A percentile compares a stretch with the other conserved stretches of the same genome.
These are phyloP conservation scores for Monsonia emarginata DNA, from an alignment of 441 rosid genomes.

Conservation along the genomic window DNA sequence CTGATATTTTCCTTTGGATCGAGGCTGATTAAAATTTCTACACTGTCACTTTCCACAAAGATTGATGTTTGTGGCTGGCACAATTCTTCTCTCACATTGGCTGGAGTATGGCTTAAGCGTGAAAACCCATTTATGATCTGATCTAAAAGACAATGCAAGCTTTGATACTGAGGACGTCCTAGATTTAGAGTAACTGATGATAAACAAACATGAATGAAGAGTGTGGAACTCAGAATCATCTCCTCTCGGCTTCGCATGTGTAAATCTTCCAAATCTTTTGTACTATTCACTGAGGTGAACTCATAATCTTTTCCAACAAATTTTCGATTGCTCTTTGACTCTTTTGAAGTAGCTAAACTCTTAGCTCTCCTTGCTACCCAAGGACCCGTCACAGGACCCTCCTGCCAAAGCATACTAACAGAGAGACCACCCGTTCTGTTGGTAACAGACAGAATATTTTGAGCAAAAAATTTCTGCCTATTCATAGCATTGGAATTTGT, in stretches of 20 bases:
- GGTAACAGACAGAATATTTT: slow-evolving; percentile 45
- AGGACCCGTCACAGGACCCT: slow-evolving; percentile 50
- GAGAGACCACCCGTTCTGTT: slow-evolving; percentile 40
- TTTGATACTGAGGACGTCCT: slow-evolving; percentile 39
- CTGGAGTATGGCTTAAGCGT: slow-evolving; percentile 22
- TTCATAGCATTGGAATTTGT: slow-evolving; percentile 19
- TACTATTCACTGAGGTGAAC: slow-evolving; percentile 55
- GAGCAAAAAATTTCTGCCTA: slow-evolving; percentile 37
- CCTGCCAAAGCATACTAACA: slow-evolving; percentile 72
- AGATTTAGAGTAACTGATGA: slow-evolving; percentile 40
- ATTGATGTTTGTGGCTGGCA: slow-evolving; percentile 48
- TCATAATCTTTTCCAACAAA: slow-evolving; percentile 47
- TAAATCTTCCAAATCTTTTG: slow-evolving; percentile 46
- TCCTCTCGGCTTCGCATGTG: slow-evolving; percentile 49
- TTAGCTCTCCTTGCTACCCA: slow-evolving; percentile 73
- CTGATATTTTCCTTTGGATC: slow-evolving; percentile 38
- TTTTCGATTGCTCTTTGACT: slow-evolving; percentile 37
- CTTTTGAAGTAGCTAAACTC: slow-evolving; percentile 55
- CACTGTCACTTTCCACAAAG: slow-evolving; percentile 62
- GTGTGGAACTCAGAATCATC: slow-evolving; percentile 56
- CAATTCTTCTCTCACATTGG: slow-evolving; percentile 23
- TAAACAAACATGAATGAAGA: slow-evolving; percentile 47
- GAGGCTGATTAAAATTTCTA: slow-evolving; percentile 62
- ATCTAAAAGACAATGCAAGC: slow-evolving; percentile 36
- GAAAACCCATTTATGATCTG: slow-evolving; percentile 45